These are phyloP conservation scores for Pinus tabuliformis DNA, from an alignment of 75 land plant genomes.

Conservation along the genomic window DNA sequence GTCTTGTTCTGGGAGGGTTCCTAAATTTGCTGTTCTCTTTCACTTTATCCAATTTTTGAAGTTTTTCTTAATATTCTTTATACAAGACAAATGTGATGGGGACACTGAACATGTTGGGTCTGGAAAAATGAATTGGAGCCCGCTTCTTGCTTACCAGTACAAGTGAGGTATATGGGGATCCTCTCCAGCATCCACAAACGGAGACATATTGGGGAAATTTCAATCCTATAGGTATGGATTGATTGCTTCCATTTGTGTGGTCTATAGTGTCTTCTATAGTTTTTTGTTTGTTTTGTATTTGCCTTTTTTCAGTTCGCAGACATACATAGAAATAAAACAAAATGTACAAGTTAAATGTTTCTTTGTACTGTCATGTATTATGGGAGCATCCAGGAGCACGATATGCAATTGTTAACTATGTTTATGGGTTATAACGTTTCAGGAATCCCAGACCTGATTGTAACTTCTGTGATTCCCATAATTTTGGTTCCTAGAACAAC, in stretches of 20 bases:
- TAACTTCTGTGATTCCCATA: not conserved
- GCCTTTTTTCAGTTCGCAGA: not conserved
- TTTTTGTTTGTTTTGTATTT: not conserved
- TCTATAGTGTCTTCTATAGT: not conserved
- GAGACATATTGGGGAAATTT: conserved; percentile 93
- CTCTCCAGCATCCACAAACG: conserved; percentile 82
- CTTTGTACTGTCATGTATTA: not conserved
- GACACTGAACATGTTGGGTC: conserved; percentile 78
- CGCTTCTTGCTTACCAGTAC: conserved; percentile 79
- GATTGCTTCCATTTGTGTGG: not conserved
- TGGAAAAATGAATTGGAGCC: conserved; percentile 82
- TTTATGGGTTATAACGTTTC: not conserved
- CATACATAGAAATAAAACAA: not conserved
- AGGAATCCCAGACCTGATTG: not conserved
- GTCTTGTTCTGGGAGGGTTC: not conserved
- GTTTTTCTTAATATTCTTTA: not conserved
- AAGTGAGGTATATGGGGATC: conserved; percentile 87
- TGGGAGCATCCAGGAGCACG: not conserved
- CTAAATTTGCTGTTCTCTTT: not conserved
- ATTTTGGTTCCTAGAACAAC: not conserved
- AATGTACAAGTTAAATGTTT: not conserved
- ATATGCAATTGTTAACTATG: not conserved
- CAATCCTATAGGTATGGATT: conserved; percentile 68
- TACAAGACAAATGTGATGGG: conserved; percentile 93
- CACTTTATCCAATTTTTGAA: not conserved